phyloP scores from a whole-genome alignment of 2,329 filamentous ascomycete species.

The Onygena corvina region DNA sequence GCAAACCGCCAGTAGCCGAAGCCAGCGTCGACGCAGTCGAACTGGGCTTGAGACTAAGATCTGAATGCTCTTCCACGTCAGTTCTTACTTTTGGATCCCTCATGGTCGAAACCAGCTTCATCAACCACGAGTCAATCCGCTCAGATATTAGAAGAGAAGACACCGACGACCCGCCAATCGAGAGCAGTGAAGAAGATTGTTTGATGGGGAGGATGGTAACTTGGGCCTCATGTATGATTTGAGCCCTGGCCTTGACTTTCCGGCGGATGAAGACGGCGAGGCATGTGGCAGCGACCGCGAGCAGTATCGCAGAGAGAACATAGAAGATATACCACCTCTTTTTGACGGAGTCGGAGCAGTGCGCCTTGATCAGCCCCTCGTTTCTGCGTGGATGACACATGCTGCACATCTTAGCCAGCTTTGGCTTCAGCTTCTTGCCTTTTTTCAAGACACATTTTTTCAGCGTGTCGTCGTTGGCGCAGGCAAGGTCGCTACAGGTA shows the following conservation, averaged over 20 bases:
- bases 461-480: no score
- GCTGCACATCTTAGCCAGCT: background rate
- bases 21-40: background rate
- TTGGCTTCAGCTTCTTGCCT: background rate
- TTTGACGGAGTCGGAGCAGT: background rate
- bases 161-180: background rate
- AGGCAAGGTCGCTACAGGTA: background rate
- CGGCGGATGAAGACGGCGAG: background rate
- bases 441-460: background rate
- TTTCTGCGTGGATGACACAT: conserved; percentile 5
- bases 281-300: background rate
- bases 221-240: background rate
- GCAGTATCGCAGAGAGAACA: conserved; percentile 3
- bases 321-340: conserved; percentile 3
- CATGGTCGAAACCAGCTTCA: background rate
- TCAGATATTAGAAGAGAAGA: background rate
- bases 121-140: background rate
- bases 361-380: background rate
- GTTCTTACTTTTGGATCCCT: background rate
- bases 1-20: no score
- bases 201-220: background rate
- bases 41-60: background rate
- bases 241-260: background rate
- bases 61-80: background rate
- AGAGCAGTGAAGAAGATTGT: background rate